These are phyloP conservation scores for Begonia loranthoides DNA, from an alignment of 306 rosid genomes.

Conservation along the genomic window DNA sequence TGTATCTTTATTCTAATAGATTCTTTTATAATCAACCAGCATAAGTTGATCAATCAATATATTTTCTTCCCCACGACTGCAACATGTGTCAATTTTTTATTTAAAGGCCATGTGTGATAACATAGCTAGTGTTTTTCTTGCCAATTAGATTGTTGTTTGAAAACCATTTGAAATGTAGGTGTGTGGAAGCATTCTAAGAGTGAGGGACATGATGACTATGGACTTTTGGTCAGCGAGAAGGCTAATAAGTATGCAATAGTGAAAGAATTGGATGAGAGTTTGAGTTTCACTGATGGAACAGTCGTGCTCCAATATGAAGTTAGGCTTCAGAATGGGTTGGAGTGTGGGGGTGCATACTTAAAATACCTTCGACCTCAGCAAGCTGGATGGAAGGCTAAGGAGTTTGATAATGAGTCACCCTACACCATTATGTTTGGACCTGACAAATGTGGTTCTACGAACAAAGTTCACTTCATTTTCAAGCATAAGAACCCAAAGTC, in stretches of 20 bases:
- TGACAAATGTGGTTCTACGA: constrained; percentile 88
- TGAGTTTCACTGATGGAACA: constrained; percentile 53
- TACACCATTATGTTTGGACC: constrained; percentile 95
- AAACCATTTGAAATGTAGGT: constrained; percentile 34
- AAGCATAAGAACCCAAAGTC: constrained; percentile 90
- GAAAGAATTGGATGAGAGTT: constrained; percentile 51
- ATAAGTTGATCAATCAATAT: too few species aligned
- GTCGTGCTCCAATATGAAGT: constrained; percentile 83
- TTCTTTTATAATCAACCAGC: too few species aligned
- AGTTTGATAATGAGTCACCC: constrained; percentile 68
- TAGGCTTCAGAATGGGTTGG: constrained; percentile 87
- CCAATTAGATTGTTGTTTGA: too few species aligned
- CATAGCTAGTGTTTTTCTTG: too few species aligned
- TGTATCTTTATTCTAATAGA: too few species aligned
- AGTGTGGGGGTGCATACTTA: constrained; percentile 97
- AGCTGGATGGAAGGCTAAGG: constrained; percentile 77
- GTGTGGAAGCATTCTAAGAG: constrained; percentile 86
- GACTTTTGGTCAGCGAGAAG: constrained; percentile 81
- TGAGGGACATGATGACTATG: constrained; percentile 86
- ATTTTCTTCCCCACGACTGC: too few species aligned
- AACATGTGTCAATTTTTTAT: too few species aligned
- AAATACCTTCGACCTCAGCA: constrained; percentile 84
- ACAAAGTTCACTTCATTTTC: constrained; percentile 91
- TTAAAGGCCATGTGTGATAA: too few species aligned
- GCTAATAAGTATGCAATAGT: constrained; percentile 89